phyloP scores from a whole-genome alignment of 257 asterid genomes.

The Lycium barbarum region DNA sequence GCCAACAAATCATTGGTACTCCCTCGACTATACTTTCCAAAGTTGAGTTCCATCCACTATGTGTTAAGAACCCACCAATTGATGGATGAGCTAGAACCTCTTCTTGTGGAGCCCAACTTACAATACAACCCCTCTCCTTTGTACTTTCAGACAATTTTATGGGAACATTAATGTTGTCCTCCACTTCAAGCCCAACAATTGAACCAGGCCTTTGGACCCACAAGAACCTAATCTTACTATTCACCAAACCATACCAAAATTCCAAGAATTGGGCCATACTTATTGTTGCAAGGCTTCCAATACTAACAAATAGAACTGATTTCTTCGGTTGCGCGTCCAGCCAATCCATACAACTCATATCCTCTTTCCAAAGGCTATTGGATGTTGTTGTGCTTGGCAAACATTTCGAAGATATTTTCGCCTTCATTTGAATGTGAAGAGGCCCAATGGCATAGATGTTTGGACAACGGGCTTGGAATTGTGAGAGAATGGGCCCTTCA shows the following conservation, averaged over 20 bases:
- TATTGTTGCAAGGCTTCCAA: constrained; percentile 40
- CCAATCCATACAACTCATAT: constrained; percentile 36
- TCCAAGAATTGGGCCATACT: constrained; percentile 30
- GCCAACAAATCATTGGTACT: constrained; percentile 29
- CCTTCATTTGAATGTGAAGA: constrained; percentile 27
- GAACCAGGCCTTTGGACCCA: constrained; percentile 36
- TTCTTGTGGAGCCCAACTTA: constrained; percentile 39
- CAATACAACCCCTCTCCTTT: constrained; percentile 30
- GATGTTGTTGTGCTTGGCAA: not conserved
- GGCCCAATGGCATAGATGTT: constrained; percentile 38
- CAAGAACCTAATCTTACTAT: constrained; percentile 30
- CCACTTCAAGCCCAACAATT: constrained; percentile 5
- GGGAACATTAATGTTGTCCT: not conserved
- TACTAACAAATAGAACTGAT: constrained; percentile 43
- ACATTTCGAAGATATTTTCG: not conserved
- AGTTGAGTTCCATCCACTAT: constrained; percentile 35
- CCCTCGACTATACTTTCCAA: too few relatives aligned
- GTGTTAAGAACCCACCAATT: constrained; percentile 33
- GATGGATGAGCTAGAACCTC: constrained; percentile 31
- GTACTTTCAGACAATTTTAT: constrained; percentile 20
- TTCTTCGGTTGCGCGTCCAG: constrained; percentile 29
- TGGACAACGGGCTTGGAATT: constrained; percentile 28
- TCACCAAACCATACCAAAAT: constrained; percentile 35
- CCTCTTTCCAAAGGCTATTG: constrained; percentile 35
- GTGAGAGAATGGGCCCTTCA: constrained; percentile 32